These are phyloP conservation scores for Litsea cubeba DNA, from an alignment of 164 flowering plant species.

Conservation along the genomic window DNA sequence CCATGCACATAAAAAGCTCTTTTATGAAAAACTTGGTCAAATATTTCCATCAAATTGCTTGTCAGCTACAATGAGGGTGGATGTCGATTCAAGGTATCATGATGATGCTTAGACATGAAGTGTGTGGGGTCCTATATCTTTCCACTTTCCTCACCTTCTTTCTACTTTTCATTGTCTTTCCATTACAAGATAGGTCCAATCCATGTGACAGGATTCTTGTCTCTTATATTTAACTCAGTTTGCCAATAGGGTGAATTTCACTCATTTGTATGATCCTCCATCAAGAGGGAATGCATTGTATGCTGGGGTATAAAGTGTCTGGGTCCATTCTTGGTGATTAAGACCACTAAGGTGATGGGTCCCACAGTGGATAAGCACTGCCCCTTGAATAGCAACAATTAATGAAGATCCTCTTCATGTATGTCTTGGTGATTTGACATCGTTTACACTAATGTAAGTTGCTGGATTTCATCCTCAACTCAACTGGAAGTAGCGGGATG, in stretches of 20 bases:
- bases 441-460: too few relatives aligned
- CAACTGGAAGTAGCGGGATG: too few relatives aligned
- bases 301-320: too few relatives aligned
- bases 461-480: too few relatives aligned
- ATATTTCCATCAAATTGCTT: conserved; percentile 4
- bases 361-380: background rate
- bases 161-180: background rate
- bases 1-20: background rate
- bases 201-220: conserved; percentile 4
- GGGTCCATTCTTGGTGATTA: background rate
- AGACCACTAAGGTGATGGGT: background rate
- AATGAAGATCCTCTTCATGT: background rate
- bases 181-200: background rate
- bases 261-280: background rate
- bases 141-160: background rate
- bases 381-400: background rate
- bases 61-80: conserved; percentile 6
- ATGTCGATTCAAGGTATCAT: conserved; percentile 9
- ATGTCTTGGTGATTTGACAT: too few relatives aligned
- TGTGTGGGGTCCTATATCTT: background rate
- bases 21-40: background rate
- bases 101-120: conserved; percentile 5
- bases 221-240: conserved; percentile 3
- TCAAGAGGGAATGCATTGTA: too few relatives aligned
- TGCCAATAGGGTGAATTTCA: background rate